These are phyloP conservation scores for Babesia divergens DNA, from an alignment of 169 alveolate species.

Conservation along the genomic window DNA sequence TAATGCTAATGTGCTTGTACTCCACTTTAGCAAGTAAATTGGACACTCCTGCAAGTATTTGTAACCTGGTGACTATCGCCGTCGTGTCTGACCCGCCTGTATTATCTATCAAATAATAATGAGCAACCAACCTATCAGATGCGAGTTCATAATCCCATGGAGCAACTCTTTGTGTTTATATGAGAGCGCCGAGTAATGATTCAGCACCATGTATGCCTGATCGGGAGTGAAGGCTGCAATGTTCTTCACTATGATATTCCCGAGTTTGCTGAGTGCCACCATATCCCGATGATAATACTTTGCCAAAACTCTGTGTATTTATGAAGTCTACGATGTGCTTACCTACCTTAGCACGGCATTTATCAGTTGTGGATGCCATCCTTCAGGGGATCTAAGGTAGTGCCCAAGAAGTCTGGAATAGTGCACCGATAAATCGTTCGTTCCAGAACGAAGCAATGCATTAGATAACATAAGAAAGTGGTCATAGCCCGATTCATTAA, in stretches of 20 bases:
- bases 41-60: conserved; percentile 8
- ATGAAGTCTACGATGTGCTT: neutral
- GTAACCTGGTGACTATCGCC: neutral
- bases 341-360: conserved; percentile 21
- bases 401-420: neutral
- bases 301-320: neutral
- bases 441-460: conserved; percentile 7
- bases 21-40: conserved; percentile 51
- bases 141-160: conserved; percentile 1
- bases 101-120: neutral
- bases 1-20: conserved; percentile 22
- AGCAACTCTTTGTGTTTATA: conserved; percentile 59
- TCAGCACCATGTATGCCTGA: conserved; percentile 6
- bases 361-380: conserved; percentile 9
- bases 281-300: conserved; percentile 55
- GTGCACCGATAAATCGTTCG: conserved; percentile 7
- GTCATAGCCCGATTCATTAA: neutral
- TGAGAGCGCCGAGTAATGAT: conserved; percentile 33
- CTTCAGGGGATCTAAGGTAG: neutral
- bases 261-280: conserved; percentile 31
- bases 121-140: neutral
- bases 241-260: conserved; percentile 5
- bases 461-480: conserved; percentile 45
- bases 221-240: neutral
- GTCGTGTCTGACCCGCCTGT: neutral